phyloP scores from a whole-genome alignment of 192 early-diverging fungal species.

The Backusella tarrabulga region DNA sequence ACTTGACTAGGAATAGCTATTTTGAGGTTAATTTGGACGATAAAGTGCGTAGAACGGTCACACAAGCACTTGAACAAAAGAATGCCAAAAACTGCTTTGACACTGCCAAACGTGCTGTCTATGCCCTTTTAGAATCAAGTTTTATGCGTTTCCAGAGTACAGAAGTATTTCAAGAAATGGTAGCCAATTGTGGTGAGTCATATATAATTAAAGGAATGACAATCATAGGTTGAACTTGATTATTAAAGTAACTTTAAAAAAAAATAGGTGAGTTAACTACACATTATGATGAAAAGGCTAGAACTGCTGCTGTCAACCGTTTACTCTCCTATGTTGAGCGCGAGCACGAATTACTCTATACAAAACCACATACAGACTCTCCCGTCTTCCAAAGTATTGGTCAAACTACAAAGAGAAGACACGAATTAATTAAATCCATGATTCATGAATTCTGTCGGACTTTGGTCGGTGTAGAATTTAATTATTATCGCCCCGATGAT shows the following conservation, averaged over 20 bases:
- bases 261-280: constrained; percentile 29
- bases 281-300: constrained; percentile 34
- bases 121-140: constrained; percentile 44
- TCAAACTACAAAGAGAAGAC: constrained; percentile 35
- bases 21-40: constrained; percentile 62
- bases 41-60: constrained; percentile 40
- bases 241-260: neutral
- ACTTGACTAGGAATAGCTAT: constrained; percentile 49
- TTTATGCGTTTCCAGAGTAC: constrained; percentile 39
- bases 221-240: neutral
- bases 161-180: constrained; percentile 36
- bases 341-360: constrained; percentile 23
- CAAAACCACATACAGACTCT: constrained; percentile 28
- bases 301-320: constrained; percentile 32
- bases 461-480: constrained; percentile 47
- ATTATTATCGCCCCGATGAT: constrained; percentile 29
- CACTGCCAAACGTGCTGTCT: constrained; percentile 42
- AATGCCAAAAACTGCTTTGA: constrained; percentile 32
- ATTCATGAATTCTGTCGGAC: constrained; percentile 51
- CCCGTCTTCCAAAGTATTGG: constrained; percentile 22
- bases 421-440: constrained; percentile 49
- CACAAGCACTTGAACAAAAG: constrained; percentile 31
- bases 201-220: neutral
- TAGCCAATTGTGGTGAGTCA: constrained; percentile 39
- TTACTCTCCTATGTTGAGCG: constrained; percentile 30